Evolutionary conservation across 345 rosid species (phyloP), one percentile per base, ranked within the genome.

Genomic region (Isatis tinctoria): DNA sequence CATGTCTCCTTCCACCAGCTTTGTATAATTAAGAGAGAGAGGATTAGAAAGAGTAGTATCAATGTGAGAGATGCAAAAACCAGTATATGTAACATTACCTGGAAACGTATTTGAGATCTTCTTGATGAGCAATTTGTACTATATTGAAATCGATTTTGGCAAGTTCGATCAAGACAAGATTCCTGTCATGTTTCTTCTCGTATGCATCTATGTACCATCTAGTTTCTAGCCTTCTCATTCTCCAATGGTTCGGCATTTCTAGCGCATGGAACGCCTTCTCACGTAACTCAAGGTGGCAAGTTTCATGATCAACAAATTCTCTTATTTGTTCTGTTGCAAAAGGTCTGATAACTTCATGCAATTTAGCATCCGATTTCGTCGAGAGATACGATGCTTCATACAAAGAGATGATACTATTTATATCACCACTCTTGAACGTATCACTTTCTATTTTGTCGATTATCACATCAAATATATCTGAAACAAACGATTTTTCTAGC

Each of bases 1-100:
- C 80, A 60, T 18, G 79, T 65, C 0, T 75, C 73, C 41, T 63
- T 75, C 82, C 83, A 75, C 86, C 86, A 83, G 63, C 85, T 82
- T 14, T 16, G 3, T 27, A 5, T 30, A 37, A 35, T 49, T 35
- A 17, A 18, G 17, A 48, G 26, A 18, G 27, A 17, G 53, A 8
- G 4, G 53, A 48, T 20, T 20, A 49, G 56, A 49, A 49, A 20
- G 54, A 48, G 17, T 2, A 33, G 1, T 33, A 0, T 6, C 36
- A 33, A 33, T n/a, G 7, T 1, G 6, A 33, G 36, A 33, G 6
- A 33, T 33, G 6, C 36, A 33, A 4, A n/a, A 30, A 30, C 1
- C 32, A 30, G 32, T 22, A 13, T 14, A 41, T 41, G 14, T n/a
- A 5, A 0, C 2, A 43, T 3, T 47, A 47, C 53, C 53, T 47